Percentiles rank a stretch among this genome's conserved stretches.
phyloP scores from a whole-genome alignment of 202 grass and related monocot genomes.

The Zizania palustris region DNA sequence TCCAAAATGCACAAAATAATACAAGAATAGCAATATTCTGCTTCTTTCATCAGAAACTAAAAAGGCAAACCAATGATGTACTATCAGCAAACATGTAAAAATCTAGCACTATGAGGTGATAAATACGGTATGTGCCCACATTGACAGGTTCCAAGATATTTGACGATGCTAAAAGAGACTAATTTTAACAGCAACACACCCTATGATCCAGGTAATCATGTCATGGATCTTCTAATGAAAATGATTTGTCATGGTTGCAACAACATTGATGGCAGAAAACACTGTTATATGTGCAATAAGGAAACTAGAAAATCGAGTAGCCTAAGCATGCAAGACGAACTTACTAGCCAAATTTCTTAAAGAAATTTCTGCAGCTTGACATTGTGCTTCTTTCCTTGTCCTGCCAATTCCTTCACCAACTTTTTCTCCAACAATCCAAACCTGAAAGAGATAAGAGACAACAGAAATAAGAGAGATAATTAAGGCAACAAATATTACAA shows the following conservation, averaged over 20 bases:
- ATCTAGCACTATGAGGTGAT: not conserved
- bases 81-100: constrained; percentile 3
- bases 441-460: constrained; percentile 41
- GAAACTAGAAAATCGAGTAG: not conserved
- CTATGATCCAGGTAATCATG: not conserved
- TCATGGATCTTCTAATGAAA: not conserved
- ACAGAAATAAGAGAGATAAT: constrained; percentile 9
- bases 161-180: constrained; percentile 19
- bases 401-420: constrained; percentile 82
- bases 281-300: not conserved
- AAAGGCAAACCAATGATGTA: not conserved
- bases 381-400: constrained; percentile 88
- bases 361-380: constrained; percentile 78
- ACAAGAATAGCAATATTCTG: not conserved
- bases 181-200: not conserved
- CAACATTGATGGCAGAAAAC: constrained; percentile 16
- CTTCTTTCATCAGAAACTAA: constrained; percentile 28
- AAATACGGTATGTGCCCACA: constrained; percentile 17
- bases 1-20: not conserved
- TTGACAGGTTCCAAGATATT: constrained; percentile 5
- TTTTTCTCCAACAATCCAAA: constrained; percentile 96
- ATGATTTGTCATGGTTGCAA: constrained; percentile 9
- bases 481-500: not conserved
- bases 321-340: constrained; percentile 36
- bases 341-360: constrained; percentile 82